Conservation (phyloP, 805 yeast genomes). For the Candida maris region DNA sequence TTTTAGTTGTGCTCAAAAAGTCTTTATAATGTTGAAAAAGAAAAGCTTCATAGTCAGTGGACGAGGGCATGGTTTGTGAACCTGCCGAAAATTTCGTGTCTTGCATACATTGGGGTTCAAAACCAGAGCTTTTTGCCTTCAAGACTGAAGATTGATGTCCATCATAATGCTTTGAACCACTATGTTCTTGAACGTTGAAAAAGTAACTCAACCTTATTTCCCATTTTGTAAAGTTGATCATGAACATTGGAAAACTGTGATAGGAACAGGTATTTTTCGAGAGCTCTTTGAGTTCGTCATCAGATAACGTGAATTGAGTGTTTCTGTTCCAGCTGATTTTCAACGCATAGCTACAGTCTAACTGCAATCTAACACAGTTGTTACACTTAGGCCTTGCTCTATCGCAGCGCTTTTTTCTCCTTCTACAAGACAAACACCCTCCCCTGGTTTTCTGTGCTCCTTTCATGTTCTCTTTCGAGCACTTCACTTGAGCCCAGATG, state of each 20-base stretch:
- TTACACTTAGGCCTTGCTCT: conserved; percentile 21
- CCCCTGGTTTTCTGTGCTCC: conserved; percentile 18
- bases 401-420: conserved; percentile 40
- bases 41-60: conserved; percentile 24
- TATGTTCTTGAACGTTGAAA: conserved; percentile 16
- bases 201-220: too few species aligned
- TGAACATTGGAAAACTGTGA: background rate
- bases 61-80: conserved; percentile 8
- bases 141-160: conserved; percentile 21
- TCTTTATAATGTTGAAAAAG: background rate
- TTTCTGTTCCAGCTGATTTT: too few species aligned
- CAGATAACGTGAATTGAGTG: conserved; percentile 2
- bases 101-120: conserved; percentile 18
- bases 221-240: conserved; percentile 14
- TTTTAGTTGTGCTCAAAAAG: background rate
- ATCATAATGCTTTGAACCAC: background rate
- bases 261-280: background rate
- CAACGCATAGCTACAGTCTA: too few species aligned
- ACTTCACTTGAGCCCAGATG: background rate
- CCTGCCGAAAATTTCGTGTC: background rate
- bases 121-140: conserved; percentile 20
- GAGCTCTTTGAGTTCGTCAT: conserved; percentile 1
- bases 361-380: conserved; percentile 20
- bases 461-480: conserved; percentile 1
- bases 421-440: conserved; percentile 43